A percentile compares a stretch with the other conserved stretches of the same genome.
phyloP scores from a whole-genome alignment of 2,329 filamentous ascomycete genomes.

The Lachnellula subtilissima region DNA sequence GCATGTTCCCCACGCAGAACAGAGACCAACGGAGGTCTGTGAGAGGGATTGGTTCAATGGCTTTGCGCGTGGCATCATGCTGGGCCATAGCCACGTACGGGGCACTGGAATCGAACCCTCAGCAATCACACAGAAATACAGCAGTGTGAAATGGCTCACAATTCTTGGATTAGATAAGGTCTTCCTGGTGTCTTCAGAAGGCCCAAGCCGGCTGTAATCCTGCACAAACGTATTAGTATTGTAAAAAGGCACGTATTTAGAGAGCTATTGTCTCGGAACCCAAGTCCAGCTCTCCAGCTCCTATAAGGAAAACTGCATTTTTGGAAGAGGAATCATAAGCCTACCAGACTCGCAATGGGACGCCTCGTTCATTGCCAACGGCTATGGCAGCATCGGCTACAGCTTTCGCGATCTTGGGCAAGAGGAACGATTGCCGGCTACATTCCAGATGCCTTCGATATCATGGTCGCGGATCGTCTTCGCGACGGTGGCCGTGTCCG shows the following conservation, averaged over 20 bases:
- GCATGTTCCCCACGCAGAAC: slow-evolving; percentile 35
- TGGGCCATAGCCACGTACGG: slow-evolving; percentile 4
- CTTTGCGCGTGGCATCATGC: slow-evolving; percentile 12
- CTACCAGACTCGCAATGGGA: slow-evolving; percentile 33
- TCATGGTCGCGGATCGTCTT: slow-evolving; percentile 33
- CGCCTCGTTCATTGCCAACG: slow-evolving; percentile 32
- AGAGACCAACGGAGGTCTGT: slow-evolving; percentile 35
- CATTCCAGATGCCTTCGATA: slow-evolving; percentile 38
- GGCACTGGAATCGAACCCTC: slow-evolving; percentile 1
- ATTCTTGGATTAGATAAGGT: slow-evolving; percentile 31
- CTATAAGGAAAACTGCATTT: background rate
- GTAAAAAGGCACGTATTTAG: no score
- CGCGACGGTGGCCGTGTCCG: slow-evolving; percentile 32
- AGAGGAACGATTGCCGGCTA: slow-evolving; percentile 35
- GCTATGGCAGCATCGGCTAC: slow-evolving; percentile 32
- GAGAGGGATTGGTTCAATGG: slow-evolving; percentile 11
- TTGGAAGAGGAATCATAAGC: background rate
- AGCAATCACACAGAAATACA: background rate
- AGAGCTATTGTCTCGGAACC: no score
- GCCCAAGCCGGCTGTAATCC: slow-evolving; percentile 34
- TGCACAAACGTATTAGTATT: background rate
- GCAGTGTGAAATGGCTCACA: slow-evolving; percentile 23
- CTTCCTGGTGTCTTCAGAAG: slow-evolving; percentile 35
- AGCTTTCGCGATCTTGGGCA: slow-evolving; percentile 35
- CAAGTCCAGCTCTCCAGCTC: background rate